Evolutionary conservation across 2,329 filamentous ascomycete species (phyloP), one percentile per base, ranked within the genome.

Genomic region (Colletotrichum sojae): DNA sequence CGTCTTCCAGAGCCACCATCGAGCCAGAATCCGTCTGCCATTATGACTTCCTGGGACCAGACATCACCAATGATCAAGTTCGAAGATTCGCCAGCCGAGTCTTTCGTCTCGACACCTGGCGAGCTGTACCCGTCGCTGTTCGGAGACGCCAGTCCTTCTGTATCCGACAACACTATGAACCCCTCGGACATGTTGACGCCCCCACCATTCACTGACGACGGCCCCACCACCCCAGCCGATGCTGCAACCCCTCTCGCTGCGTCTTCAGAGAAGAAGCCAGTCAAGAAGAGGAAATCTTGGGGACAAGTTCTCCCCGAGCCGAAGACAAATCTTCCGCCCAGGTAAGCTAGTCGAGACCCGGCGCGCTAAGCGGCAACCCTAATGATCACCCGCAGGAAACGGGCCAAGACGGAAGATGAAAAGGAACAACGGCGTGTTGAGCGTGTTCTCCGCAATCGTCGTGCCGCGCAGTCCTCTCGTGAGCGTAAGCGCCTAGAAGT

Each of bases 281-380:
- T 87, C 43, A 98, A 98, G 89, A 98, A 98, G 89, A 88, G 96
- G 76, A 99, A 98, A 84, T 98, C 96, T 56, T 99, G 96, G 96
- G 96, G 96, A 57, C 96, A 99, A 82, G 94, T 97, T 79, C 90
- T 98, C 48, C 96, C 96, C 18, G 94, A 97, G 78, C 96, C 96
- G 51, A 98, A 98, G 88, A 98, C 96, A 39, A 97, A 95, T 78
- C 90, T 98, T 8, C 95, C 95, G 70, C 95, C 95, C 46, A 91
- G 95, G 92, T 93, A 89, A 77, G 84, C 71, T 43, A 16, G 4
- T 52, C 71, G 46, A 49, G 6, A n/a, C 12, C 20, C n/a, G 8
- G 8, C 10, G 8, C 10, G 31, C 46, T 12, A 8, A 18, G 46
- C 4, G 15, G 46, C n/a, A 20, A 12, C 6, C 4, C 46, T 49